phyloP scores from a whole-genome alignment of 495 filamentous ascomycete genomes.

The Hypoxylon subgilvum region DNA sequence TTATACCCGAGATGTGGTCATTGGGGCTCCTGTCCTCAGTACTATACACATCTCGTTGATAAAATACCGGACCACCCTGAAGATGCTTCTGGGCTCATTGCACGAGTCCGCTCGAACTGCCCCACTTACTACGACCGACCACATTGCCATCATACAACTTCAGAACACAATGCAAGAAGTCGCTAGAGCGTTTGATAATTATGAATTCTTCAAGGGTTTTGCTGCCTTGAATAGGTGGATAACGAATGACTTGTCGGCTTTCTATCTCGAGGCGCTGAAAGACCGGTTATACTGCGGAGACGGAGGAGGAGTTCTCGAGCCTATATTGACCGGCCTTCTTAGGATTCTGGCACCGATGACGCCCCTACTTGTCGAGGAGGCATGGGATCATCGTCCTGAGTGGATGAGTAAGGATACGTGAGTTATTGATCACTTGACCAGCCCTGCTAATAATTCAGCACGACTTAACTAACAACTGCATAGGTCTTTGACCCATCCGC shows the following conservation, averaged over 20 bases:
- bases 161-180: conserved; percentile 65
- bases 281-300: conserved; percentile 85
- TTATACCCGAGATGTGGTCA: conserved; percentile 83
- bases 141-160: conserved; percentile 79
- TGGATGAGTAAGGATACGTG: conserved; percentile 59
- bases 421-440: too few species aligned
- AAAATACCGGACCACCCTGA: conserved; percentile 86
- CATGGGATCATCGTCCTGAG: conserved; percentile 76
- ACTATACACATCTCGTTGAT: conserved; percentile 74
- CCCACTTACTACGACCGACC: conserved; percentile 63
- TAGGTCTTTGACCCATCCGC: conserved; percentile 43
- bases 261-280: conserved; percentile 92
- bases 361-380: conserved; percentile 85
- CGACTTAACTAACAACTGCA: neutral
- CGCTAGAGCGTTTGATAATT: conserved; percentile 65
- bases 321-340: conserved; percentile 73
- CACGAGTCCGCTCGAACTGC: conserved; percentile 60
- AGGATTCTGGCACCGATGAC: conserved; percentile 80
- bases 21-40: conserved; percentile 75
- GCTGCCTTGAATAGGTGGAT: conserved; percentile 78
- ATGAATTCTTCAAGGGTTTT: conserved; percentile 83
- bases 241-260: conserved; percentile 80
- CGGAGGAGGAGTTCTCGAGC: conserved; percentile 68
- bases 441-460: too few species aligned
- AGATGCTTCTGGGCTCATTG: conserved; percentile 83